Conservation (phyloP, 2,329 filamentous ascomycete genomes). For the Cercospora canescens region DNA sequence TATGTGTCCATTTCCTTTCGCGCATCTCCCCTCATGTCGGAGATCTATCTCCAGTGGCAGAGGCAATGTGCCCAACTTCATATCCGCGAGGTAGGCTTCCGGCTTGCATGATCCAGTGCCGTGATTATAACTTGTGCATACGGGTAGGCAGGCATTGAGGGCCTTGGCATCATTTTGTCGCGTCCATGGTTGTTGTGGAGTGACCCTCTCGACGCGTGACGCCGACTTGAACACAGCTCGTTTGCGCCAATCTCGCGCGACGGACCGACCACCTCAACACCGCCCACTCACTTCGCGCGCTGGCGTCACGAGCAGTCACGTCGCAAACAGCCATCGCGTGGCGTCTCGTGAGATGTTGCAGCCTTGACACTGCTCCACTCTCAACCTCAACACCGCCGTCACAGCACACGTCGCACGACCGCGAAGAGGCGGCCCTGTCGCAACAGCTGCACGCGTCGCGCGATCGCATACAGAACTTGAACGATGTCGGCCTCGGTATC, state of each 20-base stretch:
- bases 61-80: too few relatives aligned
- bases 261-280: background rate
- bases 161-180: conserved; percentile 1
- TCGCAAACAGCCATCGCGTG: background rate
- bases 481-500: conserved; percentile 25
- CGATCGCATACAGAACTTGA: background rate
- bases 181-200: conserved; percentile 2
- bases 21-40: too few relatives aligned
- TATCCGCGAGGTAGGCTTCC: background rate
- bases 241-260: conserved; percentile 1
- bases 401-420: background rate
- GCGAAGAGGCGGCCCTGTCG: conserved; percentile 1
- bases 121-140: background rate
- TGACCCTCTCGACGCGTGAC: background rate
- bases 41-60: too few relatives aligned
- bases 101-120: background rate
- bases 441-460: conserved; percentile 8
- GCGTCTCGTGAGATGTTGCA: background rate
- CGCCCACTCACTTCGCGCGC: background rate
- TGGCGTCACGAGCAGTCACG: background rate
- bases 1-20: background rate
- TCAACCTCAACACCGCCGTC: background rate
- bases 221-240: background rate
- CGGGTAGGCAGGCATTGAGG: background rate
- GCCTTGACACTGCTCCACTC: background rate